Conservation (phyloP, 1,284 basidiomycete species). For the Fomitopsis schrenkii region DNA sequence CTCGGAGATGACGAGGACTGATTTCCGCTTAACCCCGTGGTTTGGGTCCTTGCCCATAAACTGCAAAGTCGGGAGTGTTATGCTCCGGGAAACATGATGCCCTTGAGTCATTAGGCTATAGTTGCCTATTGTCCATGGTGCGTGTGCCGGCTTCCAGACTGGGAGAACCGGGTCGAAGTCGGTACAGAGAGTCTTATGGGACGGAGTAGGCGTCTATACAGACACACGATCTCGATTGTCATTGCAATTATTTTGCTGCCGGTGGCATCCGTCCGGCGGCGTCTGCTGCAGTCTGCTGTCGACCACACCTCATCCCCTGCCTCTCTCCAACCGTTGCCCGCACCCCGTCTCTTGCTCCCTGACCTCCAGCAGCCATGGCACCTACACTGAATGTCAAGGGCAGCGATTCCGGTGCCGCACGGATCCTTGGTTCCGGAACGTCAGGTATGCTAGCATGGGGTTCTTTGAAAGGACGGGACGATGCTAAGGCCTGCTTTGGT, state of each 20-base stretch:
- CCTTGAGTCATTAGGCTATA: too few species aligned
- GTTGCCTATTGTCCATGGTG: background rate
- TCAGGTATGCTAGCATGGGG: conserved; percentile 56
- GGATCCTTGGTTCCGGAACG: conserved; percentile 88
- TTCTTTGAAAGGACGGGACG: too few species aligned
- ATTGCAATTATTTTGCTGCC: background rate
- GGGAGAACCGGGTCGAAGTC: background rate
- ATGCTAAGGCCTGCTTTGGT: background rate
- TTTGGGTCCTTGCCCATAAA: too few species aligned
- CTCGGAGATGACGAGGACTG: too few species aligned
- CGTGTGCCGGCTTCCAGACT: background rate
- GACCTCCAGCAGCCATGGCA: conserved; percentile 42
- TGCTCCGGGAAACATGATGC: too few species aligned
- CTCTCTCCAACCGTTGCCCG: background rate
- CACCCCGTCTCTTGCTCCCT: background rate
- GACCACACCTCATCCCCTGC: background rate
- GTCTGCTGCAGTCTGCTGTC: background rate
- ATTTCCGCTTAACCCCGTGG: too few species aligned
- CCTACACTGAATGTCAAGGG: conserved; percentile 58
- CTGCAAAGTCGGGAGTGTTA: too few species aligned
- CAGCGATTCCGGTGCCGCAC: conserved; percentile 88
- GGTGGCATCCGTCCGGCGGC: background rate
- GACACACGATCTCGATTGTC: background rate
- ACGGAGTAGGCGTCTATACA: background rate
- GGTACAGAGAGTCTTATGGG: background rate